phyloP scores from a whole-genome alignment of 192 early-diverging fungal genomes.

The Backusella tarrabulga region DNA sequence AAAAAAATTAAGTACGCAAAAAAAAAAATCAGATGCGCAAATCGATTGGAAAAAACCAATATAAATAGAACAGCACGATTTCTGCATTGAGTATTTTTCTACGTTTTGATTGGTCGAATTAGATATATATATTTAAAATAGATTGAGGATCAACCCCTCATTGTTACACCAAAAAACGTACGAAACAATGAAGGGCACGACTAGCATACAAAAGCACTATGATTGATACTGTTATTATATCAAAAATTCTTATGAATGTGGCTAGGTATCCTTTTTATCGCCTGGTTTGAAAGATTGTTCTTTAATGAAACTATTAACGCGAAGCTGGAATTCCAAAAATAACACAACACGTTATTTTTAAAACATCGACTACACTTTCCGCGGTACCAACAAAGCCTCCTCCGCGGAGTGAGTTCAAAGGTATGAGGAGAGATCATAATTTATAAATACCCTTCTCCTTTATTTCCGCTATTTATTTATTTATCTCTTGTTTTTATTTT shows the following conservation, averaged over 20 bases:
- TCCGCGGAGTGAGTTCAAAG: not conserved
- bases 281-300: not conserved
- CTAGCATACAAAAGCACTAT: not conserved
- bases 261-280: not conserved
- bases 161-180: not conserved
- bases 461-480: not conserved
- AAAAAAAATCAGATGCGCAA: too few species aligned
- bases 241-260: too few species aligned
- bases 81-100: not conserved
- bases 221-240: not conserved
- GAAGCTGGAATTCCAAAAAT: not conserved
- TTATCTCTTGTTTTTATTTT: not conserved
- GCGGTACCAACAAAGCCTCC: not conserved
- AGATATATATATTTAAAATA: not conserved
- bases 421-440: not conserved
- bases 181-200: not conserved
- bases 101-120: not conserved
- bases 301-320: not conserved
- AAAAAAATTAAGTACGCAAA: too few species aligned
- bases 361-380: not conserved
- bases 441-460: not conserved
- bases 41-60: too few species aligned
- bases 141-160: not conserved
- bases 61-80: too few species aligned
- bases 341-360: constrained; percentile 6